Evolutionary conservation across 495 filamentous ascomycete species (phyloP), one percentile per base, ranked within the genome.

Genomic region (Xylaria telfairii): DNA sequence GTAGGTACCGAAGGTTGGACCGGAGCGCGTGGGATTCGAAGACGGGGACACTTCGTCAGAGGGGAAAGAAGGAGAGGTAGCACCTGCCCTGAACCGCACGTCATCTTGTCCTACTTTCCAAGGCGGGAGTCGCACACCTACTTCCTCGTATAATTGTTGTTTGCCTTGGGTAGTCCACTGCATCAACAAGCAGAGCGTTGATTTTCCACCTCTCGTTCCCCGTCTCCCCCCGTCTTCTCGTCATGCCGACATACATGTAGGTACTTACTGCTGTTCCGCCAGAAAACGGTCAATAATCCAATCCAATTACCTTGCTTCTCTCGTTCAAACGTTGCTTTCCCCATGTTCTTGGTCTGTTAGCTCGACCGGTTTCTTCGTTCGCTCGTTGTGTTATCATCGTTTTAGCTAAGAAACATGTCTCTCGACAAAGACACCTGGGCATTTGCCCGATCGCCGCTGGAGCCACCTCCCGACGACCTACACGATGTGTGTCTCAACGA

Each of bases 401-500:
- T 39, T 66, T 66, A 67, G 49, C 51, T 47, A 42, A 64, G 41
- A 26, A 72, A 3, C 46, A 78, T 78, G 76, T 59, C 67, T 59
- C 49, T 64, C 56, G 69, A 71, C 41, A 73, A 76, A 57, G 71
- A 76, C 32, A 19, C 63, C 28, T 78, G 76, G 76, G 32, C 42
- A 10, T 71, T 69, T 34, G 34, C 49, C 46, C 74, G 73, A 41
- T 64, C 71, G 15, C 74, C 71, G 9, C 21, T 44, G 4, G 69
- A 46, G 30, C 19, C 65, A 59, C 63, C 71, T 8, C 71, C 69
- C 24, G 73, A 78, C 24, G 76, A 78, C n/a, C 71, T 78, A 19
- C 76, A 78, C 32, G 76, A 78, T 60, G 70, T 78, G 59, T 75
- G 67, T 67, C 65, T 78, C n/a, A 66, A 75, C 42, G 76, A 78